Evolutionary conservation across 2,329 filamentous ascomycete genomes (phyloP).

Genomic region (Diaporthe australafricana): DNA sequence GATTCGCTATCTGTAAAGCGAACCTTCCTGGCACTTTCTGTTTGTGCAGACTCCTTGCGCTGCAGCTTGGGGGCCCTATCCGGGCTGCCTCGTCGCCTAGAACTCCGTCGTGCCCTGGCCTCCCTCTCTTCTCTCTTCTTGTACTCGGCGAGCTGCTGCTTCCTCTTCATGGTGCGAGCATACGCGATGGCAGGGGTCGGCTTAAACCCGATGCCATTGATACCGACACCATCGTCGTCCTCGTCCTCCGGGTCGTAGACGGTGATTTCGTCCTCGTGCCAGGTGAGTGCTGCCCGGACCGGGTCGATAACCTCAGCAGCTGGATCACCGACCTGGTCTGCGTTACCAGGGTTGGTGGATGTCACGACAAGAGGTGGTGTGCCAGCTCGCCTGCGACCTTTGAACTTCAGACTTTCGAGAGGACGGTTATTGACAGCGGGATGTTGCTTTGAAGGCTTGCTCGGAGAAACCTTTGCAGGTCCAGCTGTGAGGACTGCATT

Average conservation of each 20-base stretch:
- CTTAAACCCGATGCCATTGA: constrained; percentile 76
- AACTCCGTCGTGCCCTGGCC: constrained; percentile 66
- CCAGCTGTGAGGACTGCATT: neutral
- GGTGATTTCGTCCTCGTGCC: constrained; percentile 77
- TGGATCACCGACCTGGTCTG: constrained; percentile 46
- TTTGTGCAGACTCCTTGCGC: constrained; percentile 41
- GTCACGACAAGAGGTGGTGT: constrained; percentile 50
- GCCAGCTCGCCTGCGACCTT: constrained; percentile 42
- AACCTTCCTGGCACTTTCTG: constrained; percentile 46
- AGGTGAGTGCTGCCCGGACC: constrained; percentile 70
- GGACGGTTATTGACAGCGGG: constrained; percentile 14
- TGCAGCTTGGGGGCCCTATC: constrained; percentile 42
- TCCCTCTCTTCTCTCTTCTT: constrained; percentile 70
- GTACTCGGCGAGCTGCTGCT: constrained; percentile 72
- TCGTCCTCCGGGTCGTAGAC: constrained; percentile 73
- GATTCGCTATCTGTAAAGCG: constrained; percentile 55
- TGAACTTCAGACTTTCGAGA: constrained; percentile 23
- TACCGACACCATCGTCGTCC: constrained; percentile 75
- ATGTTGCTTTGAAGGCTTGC: constrained; percentile 9
- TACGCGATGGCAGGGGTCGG: constrained; percentile 72
- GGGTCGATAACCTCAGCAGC: constrained; percentile 60
- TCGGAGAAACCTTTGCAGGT: constrained; percentile 27
- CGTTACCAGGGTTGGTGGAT: constrained; percentile 37
- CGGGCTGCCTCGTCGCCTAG: constrained; percentile 57
- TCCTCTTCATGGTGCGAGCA: constrained; percentile 66